These are phyloP conservation scores for Ilex paraguariensis DNA, from an alignment of 305 asterid species.

Conservation along the genomic window DNA sequence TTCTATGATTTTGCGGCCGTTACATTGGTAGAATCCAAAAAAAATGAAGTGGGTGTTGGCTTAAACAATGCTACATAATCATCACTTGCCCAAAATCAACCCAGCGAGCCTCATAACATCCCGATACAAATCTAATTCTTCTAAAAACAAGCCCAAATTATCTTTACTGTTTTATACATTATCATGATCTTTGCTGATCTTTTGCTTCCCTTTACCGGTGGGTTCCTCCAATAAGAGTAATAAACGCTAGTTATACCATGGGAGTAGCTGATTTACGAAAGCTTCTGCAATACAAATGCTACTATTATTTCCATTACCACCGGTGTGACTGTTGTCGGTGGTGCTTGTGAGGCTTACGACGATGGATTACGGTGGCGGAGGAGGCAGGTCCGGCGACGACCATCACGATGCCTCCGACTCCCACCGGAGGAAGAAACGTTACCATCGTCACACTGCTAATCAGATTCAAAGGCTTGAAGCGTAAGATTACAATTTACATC, in stretches of 20 bases:
- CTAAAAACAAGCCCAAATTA: not conserved
- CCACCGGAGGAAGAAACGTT: slow-evolving; percentile 58
- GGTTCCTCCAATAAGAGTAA: too few species aligned
- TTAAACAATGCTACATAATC: too few species aligned
- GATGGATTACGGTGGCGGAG: slow-evolving; percentile 54
- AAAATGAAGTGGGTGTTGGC: too few species aligned
- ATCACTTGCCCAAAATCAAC: too few species aligned
- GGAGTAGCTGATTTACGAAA: slow-evolving; percentile 38
- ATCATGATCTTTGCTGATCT: not conserved
- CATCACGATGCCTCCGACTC: slow-evolving; percentile 48
- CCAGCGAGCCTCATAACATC: not conserved
- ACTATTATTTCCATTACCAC: not conserved
- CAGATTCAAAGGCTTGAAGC: slow-evolving; percentile 89
- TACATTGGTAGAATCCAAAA: slow-evolving; percentile 21
- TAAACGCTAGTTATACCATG: slow-evolving; percentile 14
- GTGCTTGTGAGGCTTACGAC: slow-evolving; percentile 14
- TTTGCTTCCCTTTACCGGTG: not conserved
- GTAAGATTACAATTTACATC: slow-evolving; percentile 28
- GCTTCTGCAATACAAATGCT: slow-evolving; percentile 20
- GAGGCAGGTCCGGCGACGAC: slow-evolving; percentile 50
- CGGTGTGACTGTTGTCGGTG: not conserved
- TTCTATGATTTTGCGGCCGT: slow-evolving; percentile 24
- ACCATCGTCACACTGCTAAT: slow-evolving; percentile 92
- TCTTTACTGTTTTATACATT: not conserved
- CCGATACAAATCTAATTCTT: not conserved